A percentile compares a stretch with the other conserved stretches of the same genome.
Evolutionary conservation across 345 rosid genomes (phyloP).

Genomic region (Dovyalis caffra): DNA sequence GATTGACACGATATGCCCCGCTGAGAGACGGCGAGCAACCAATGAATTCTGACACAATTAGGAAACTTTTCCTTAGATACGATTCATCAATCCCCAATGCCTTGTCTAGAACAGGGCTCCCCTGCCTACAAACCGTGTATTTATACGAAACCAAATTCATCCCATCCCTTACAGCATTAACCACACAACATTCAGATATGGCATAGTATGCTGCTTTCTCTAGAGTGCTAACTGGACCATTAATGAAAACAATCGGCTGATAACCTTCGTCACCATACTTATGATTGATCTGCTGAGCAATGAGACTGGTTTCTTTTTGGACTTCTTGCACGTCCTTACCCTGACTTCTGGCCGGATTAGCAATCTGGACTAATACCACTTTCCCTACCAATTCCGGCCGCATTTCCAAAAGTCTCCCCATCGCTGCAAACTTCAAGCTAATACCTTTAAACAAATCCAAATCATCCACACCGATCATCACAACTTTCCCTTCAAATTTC

Average conservation of each 20-base stretch:
- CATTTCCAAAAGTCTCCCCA: slow-evolving; percentile 60
- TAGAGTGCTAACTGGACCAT: slow-evolving; percentile 49
- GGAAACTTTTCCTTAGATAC: slow-evolving; percentile 49
- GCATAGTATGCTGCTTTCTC: slow-evolving; percentile 72
- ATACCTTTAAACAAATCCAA: slow-evolving; percentile 80
- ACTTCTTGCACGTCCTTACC: slow-evolving; percentile 76
- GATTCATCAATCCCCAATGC: slow-evolving; percentile 46
- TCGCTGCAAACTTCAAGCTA: slow-evolving; percentile 63
- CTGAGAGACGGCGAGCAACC: slow-evolving; percentile 93
- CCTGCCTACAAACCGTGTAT: slow-evolving; percentile 72
- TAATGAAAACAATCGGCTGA: slow-evolving; percentile 56
- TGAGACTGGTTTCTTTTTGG: slow-evolving; percentile 36
- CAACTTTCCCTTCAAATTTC: slow-evolving; percentile 43
- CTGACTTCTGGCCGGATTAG: slow-evolving; percentile 74
- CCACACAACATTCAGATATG: slow-evolving; percentile 71
- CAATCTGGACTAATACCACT: slow-evolving; percentile 69
- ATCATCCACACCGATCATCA: slow-evolving; percentile 80
- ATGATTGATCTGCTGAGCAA: slow-evolving; percentile 46
- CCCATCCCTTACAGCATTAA: slow-evolving; percentile 81
- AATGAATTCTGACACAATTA: slow-evolving; percentile 80
- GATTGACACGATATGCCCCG: slow-evolving; percentile 83
- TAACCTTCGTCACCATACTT: slow-evolving; percentile 58
- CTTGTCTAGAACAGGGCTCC: slow-evolving; percentile 55
- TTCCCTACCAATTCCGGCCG: slow-evolving; percentile 43
- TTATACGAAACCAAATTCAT: slow-evolving; percentile 85